These are phyloP conservation scores for Rhododendron henanense DNA, from an alignment of 148 eudicot species.

Conservation along the genomic window DNA sequence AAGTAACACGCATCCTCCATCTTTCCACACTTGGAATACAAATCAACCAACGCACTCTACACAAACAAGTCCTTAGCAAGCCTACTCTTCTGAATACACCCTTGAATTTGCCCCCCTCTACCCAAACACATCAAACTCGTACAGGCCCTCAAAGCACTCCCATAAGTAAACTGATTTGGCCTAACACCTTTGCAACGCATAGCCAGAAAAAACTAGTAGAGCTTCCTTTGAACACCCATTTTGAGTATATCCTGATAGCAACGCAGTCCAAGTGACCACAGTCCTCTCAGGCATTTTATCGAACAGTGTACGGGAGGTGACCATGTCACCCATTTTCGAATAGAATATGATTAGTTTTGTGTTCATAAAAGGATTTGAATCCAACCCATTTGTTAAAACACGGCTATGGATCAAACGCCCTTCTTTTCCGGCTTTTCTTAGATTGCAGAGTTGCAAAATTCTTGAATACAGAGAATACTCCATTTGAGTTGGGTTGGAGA, in stretches of 20 bases:
- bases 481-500: constrained; percentile 8
- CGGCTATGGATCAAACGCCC: constrained; percentile 17
- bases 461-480: constrained; percentile 7
- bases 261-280: constrained; percentile 18
- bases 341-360: constrained; percentile 18
- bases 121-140: constrained; percentile 12
- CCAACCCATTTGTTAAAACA: constrained; percentile 13
- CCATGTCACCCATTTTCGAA: constrained; percentile 11
- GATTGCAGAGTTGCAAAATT: constrained; percentile 7
- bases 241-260: constrained; percentile 19
- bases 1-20: constrained; percentile 11
- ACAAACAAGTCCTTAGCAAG: constrained; percentile 16
- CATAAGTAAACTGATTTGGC: constrained; percentile 21
- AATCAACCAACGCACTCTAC: constrained; percentile 19
- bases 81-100: constrained; percentile 18
- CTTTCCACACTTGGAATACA: constrained; percentile 18
- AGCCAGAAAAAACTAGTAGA: constrained; percentile 8
- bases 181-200: constrained; percentile 13
- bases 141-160: constrained; percentile 20
- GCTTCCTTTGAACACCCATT: constrained; percentile 22
- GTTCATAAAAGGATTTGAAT: constrained; percentile 1
- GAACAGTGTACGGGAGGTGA: constrained; percentile 9
- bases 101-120: constrained; percentile 15
- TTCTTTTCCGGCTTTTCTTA: constrained; percentile 1
- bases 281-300: constrained; percentile 18